Evolutionary conservation across 1,284 basidiomycete genomes (phyloP).

Genomic region (Ceratorhiza oryzae-sativae): DNA sequence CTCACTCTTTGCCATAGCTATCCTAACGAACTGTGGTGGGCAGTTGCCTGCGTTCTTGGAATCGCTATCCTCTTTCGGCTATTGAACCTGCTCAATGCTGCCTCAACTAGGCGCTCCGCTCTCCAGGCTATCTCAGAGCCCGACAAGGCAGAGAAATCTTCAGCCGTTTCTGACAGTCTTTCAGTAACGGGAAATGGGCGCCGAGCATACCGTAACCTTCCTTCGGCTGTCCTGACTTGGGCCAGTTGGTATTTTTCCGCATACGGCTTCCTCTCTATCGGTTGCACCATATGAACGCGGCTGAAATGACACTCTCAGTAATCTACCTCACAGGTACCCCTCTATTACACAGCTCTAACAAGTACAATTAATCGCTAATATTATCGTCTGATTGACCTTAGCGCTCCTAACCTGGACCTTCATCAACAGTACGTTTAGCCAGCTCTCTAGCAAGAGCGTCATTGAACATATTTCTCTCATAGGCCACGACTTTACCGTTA

Average conservation of each 20-base stretch:
- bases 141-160: constrained; percentile 1
- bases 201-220: constrained; percentile 13
- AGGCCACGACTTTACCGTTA: constrained; percentile 44
- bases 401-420: constrained; percentile 43
- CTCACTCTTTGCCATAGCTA: constrained; percentile 7
- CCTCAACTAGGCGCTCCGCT: not conserved
- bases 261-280: constrained; percentile 41
- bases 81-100: constrained; percentile 45
- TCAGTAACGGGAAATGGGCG: constrained; percentile 2
- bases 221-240: constrained; percentile 6
- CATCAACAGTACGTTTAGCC: constrained; percentile 47
- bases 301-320: constrained; percentile 20
- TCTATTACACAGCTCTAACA: not conserved
- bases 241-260: constrained; percentile 15
- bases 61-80: constrained; percentile 53
- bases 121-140: not conserved
- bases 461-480: constrained; percentile 44
- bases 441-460: not conserved
- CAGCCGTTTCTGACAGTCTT: not conserved
- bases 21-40: constrained; percentile 30
- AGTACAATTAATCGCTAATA: constrained; percentile 36
- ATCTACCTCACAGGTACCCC: constrained; percentile 29
- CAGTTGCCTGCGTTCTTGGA: constrained; percentile 51
- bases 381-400: not conserved
- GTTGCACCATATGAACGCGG: constrained; percentile 35